Conservation (phyloP, 192 early-diverging fungal genomes). For the Paraglomus occultum region DNA sequence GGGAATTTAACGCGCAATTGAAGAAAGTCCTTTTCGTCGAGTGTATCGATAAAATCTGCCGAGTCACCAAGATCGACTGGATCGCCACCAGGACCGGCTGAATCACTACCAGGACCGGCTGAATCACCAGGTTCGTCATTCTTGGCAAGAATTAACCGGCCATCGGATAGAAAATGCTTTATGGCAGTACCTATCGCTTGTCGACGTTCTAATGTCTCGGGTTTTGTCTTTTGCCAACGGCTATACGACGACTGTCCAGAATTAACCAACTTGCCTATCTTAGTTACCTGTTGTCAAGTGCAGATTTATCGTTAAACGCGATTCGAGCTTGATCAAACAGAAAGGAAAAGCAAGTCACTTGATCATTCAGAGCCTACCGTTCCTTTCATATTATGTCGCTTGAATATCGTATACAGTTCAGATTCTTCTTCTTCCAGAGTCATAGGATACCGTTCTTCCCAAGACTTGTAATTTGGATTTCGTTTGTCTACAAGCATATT, state of each 20-base stretch:
- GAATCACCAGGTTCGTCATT: not conserved
- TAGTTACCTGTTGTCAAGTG: not conserved
- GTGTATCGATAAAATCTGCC: too few relatives aligned
- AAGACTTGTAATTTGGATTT: slow-evolving; percentile 23
- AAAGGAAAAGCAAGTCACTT: not conserved
- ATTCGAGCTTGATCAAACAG: too few relatives aligned
- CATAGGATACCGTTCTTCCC: slow-evolving; percentile 27
- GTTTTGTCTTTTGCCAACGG: slow-evolving; percentile 20
- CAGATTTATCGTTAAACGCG: too few relatives aligned
- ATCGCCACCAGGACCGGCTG: not conserved
- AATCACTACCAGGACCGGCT: not conserved
- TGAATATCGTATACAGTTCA: slow-evolving; percentile 18
- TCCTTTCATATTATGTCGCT: not conserved
- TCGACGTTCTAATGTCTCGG: slow-evolving; percentile 1
- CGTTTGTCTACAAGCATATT: slow-evolving; percentile 32
- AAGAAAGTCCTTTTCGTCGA: too few relatives aligned
- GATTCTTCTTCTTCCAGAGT: slow-evolving; percentile 24
- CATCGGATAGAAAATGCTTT: not conserved
- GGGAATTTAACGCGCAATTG: too few relatives aligned
- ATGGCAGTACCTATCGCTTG: not conserved
- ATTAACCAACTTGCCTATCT: not conserved
- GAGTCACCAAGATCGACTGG: not conserved
- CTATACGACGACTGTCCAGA: not conserved
- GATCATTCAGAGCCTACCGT: not conserved
- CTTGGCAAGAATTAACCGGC: not conserved